Base-by-base conservation (phyloP, 2,329 filamentous ascomycete genomes). In the Monascus ruber region DNA sequence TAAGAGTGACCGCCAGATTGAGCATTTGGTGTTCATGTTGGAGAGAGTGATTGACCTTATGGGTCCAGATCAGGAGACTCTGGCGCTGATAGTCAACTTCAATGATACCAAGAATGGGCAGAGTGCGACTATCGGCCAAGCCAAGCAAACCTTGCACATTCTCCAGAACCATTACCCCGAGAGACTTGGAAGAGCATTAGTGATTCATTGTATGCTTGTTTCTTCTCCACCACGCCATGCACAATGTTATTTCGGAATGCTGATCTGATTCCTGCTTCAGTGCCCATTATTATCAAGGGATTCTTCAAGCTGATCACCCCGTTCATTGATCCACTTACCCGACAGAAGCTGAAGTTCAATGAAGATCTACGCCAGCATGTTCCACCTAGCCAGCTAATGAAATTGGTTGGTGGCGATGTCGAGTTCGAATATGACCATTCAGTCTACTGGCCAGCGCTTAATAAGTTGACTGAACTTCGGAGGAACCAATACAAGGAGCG, bases 291-390 rank as follows among this genome's bases (percentile, higher is more conserved):
- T 47, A 85, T 96, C 44, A 81, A 77, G 62, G 84, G 84, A 37
- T 98, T 98, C 73, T 94, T 96, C 74, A 95, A 94, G 65, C 70
- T 95, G 53, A 88, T 98, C 65, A 87, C 79, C 4, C 87, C 89
- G 31, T 95, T 98, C 65, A 94, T 98, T 65, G 91, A 98, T 63
- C 91, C 91, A 5, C 69, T 88, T 53, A 98, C 91, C 6, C 79
- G 84, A 42, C 80, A 91, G 56, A 98, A 98, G 72, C 80, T 98
- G 68, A 93, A 91, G 69, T 95, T 94, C 73, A 95, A 96, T 70
- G 87, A 94, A 62, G 83, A 93, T 57, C 80, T 94, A 69, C 74
- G 73, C 50, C 71, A 83, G 49, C 86, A 87, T 59, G 82, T 98
- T 17, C 87, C 87, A 4, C 64, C 79, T 5, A 72, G 81, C 53